Percentiles rank a stretch among this genome's conserved stretches.
phyloP scores from a whole-genome alignment of 306 rosid genomes.

The Cicer judaicum region DNA sequence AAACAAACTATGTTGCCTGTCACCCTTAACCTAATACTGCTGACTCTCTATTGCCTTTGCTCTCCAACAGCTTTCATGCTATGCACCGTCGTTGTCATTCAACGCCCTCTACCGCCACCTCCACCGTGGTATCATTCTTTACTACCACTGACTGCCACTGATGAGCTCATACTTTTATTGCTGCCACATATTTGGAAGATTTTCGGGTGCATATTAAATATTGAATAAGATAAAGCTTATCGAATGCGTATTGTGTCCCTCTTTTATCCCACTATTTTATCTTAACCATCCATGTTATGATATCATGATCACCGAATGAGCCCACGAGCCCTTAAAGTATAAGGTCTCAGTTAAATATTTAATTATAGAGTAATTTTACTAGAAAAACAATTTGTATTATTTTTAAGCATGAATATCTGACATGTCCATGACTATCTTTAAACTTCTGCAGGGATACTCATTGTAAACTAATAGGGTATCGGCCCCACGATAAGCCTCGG shows the following conservation, averaged over 20 bases:
- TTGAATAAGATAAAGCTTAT: neutral
- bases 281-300: neutral
- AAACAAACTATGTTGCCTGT: neutral
- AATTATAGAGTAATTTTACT: neutral
- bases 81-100: neutral
- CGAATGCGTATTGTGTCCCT: neutral
- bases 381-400: neutral
- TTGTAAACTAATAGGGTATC: conserved; percentile 77
- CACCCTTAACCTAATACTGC: neutral
- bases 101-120: conserved; percentile 7
- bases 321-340: neutral
- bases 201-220: neutral
- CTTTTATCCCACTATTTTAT: conserved; percentile 3
- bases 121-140: neutral
- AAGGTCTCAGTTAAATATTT: neutral
- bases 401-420: conserved; percentile 37
- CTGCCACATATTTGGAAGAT: conserved; percentile 6
- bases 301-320: neutral
- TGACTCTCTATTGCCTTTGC: neutral
- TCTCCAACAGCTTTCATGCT: neutral
- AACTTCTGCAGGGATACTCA: conserved; percentile 71
- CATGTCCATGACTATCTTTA: conserved; percentile 29
- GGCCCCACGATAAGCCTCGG: conserved; percentile 45
- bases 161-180: neutral
- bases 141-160: neutral